Evolutionary conservation across 140 eudicot genomes (phyloP).

Genomic region (Bidens hawaiensis): DNA sequence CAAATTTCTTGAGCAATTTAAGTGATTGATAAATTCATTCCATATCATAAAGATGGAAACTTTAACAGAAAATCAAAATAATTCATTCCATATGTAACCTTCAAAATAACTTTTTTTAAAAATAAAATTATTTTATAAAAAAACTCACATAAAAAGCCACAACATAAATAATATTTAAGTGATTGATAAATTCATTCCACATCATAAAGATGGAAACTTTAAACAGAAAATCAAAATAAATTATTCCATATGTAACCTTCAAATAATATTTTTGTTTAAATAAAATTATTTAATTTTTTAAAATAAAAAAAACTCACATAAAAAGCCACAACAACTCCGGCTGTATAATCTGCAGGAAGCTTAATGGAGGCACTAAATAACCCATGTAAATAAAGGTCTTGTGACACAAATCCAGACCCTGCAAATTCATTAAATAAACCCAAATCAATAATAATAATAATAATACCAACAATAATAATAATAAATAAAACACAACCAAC

Average conservation of each 20-base stretch:
- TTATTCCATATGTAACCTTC: not conserved
- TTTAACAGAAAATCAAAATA: not conserved
- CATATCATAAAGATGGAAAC: too few relatives aligned
- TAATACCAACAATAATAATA: too few relatives aligned
- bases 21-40: not conserved
- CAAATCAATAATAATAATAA: not conserved
- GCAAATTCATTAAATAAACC: constrained; percentile 1
- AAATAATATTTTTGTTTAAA: not conserved
- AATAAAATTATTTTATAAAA: not conserved
- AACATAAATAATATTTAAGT: too few relatives aligned
- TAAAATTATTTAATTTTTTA: not conserved
- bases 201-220: not conserved
- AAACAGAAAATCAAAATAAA: not conserved
- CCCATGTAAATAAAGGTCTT: constrained; percentile 83
- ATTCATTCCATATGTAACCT: not conserved
- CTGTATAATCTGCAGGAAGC: constrained; percentile 94
- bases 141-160: too few relatives aligned
- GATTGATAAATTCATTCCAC: too few relatives aligned
- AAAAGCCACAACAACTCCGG: constrained; percentile 97
- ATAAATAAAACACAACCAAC: too few relatives aligned
- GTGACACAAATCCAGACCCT: constrained; percentile 96
- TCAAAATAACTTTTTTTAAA: not conserved
- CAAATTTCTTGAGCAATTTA: not conserved
- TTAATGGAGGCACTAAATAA: constrained; percentile 92
- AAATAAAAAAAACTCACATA: constrained; percentile 56